Conservation (phyloP, 495 filamentous ascomycete genomes). For the Darksidea phi region DNA sequence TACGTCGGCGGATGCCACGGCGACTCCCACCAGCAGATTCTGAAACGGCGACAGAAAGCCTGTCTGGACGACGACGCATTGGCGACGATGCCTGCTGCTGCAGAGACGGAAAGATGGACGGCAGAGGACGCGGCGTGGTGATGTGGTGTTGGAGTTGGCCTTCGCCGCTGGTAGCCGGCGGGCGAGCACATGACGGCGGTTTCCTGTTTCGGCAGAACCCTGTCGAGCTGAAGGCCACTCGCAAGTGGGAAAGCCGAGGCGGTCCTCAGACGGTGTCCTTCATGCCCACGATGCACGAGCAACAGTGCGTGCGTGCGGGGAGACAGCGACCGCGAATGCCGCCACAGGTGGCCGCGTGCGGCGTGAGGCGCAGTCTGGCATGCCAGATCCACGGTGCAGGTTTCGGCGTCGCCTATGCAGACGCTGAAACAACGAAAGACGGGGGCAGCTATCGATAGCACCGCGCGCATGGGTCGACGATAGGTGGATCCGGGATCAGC, state of each 20-base stretch:
- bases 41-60: slow-evolving; percentile 31
- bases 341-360: slow-evolving; percentile 28
- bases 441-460: slow-evolving; percentile 38
- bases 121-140: slow-evolving; percentile 5
- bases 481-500: slow-evolving; percentile 29
- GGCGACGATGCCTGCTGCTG: slow-evolving; percentile 10
- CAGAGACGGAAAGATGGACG: slow-evolving; percentile 1
- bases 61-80: slow-evolving; percentile 12
- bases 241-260: slow-evolving; percentile 4
- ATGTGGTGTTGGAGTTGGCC: slow-evolving; percentile 5
- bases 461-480: slow-evolving; percentile 34
- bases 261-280: slow-evolving; percentile 6
- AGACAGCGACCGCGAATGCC: slow-evolving; percentile 18
- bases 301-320: slow-evolving; percentile 9
- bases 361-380: slow-evolving; percentile 31
- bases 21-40: slow-evolving; percentile 26
- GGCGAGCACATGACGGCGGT: slow-evolving; percentile 14
- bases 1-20: slow-evolving; percentile 14
- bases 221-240: slow-evolving; percentile 27
- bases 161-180: slow-evolving; percentile 21
- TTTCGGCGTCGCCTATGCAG: slow-evolving; percentile 30
- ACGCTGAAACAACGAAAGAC: slow-evolving; percentile 27
- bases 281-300: slow-evolving; percentile 28
- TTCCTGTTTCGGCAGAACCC: slow-evolving; percentile 12
- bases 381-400: slow-evolving; percentile 18